Percentiles rank a stretch among this genome's conserved stretches.
Conservation (phyloP, 345 rosid species). For the Murraya koenigii region DNA sequence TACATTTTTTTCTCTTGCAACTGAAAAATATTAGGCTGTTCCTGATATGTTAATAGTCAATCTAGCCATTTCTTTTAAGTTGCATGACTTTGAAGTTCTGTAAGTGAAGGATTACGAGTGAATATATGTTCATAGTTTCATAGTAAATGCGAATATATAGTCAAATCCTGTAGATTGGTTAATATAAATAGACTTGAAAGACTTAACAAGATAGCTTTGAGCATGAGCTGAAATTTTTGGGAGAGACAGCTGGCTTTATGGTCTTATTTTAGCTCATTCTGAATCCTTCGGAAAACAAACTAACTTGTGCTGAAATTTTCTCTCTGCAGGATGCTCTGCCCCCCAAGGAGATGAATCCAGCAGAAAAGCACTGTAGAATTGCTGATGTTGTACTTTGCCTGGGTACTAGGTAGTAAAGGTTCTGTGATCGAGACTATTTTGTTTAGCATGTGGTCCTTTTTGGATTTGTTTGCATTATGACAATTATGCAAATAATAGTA, state of each 20-base stretch:
- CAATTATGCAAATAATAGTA: background rate
- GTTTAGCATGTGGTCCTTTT: background rate
- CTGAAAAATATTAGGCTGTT: background rate
- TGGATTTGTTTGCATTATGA: background rate
- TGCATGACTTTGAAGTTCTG: background rate
- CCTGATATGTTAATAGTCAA: background rate
- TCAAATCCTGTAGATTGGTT: background rate
- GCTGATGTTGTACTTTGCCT: slow-evolving; percentile 92
- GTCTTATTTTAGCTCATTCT: background rate
- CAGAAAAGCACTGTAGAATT: slow-evolving; percentile 84
- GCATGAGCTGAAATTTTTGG: background rate
- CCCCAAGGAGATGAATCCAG: slow-evolving; percentile 71
- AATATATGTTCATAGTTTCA: background rate
- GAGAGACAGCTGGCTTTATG: background rate
- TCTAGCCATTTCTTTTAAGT: background rate
- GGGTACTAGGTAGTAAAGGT: slow-evolving; percentile 72
- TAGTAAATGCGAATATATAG: background rate
- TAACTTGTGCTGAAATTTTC: background rate
- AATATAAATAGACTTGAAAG: background rate
- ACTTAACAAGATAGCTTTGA: background rate
- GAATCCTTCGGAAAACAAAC: background rate
- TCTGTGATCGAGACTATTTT: background rate
- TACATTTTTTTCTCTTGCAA: background rate
- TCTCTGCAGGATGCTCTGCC: slow-evolving; percentile 83
- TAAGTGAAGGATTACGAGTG: background rate